Percentiles rank a stretch among this genome's conserved stretches.
Evolutionary conservation across 2,329 filamentous ascomycete species (phyloP).

Genomic region (Alternaria incomplexa): DNA sequence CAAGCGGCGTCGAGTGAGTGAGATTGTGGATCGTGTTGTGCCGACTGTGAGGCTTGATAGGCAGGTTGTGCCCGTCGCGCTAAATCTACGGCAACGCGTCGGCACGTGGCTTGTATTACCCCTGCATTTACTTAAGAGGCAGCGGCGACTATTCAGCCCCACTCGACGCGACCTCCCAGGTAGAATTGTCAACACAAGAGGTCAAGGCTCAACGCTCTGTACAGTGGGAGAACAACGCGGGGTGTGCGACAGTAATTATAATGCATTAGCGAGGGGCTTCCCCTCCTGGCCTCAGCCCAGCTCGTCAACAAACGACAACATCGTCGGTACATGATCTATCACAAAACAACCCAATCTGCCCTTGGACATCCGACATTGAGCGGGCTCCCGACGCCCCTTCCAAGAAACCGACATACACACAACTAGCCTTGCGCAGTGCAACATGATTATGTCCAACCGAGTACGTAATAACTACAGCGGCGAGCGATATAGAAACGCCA

Average conservation of each 20-base stretch:
- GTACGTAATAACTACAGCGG: conserved; percentile 1
- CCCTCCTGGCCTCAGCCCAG: background rate
- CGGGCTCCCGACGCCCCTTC: background rate
- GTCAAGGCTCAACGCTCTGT: background rate
- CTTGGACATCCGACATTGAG: background rate
- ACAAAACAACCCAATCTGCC: conserved; percentile 9
- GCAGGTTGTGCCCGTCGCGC: background rate
- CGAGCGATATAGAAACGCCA: background rate
- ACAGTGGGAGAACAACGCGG: background rate
- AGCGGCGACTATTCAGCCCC: background rate
- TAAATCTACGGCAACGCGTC: conserved; percentile 7
- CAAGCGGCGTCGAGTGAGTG: background rate
- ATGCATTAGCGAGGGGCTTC: conserved; percentile 2
- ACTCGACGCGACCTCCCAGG: background rate
- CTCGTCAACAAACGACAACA: background rate
- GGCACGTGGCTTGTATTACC: conserved; percentile 9
- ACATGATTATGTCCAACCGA: conserved; percentile 1
- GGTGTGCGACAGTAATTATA: background rate
- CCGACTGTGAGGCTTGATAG: background rate
- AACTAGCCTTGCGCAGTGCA: background rate
- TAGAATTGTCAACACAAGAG: background rate
- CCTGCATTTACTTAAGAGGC: background rate
- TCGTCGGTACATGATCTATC: conserved; percentile 5
- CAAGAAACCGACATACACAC: background rate
- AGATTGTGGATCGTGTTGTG: background rate